Conservation (phyloP, 495 filamentous ascomycete genomes). For the Pseudomonodictys pantanalensis region DNA sequence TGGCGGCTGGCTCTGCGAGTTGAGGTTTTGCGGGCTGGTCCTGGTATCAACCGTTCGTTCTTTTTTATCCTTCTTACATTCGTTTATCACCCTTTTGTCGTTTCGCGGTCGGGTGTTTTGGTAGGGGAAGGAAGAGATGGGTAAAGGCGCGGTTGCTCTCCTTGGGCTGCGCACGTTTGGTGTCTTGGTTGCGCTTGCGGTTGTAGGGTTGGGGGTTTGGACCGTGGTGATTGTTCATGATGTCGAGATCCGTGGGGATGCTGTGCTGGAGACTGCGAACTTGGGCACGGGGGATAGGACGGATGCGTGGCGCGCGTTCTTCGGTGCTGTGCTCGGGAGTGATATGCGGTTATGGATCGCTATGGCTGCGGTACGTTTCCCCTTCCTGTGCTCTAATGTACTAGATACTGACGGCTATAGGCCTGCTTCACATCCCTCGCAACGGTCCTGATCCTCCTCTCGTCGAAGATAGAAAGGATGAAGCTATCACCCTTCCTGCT, state of each 20-base stretch:
- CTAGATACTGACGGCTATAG: background rate
- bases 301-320: constrained; percentile 9
- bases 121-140: background rate
- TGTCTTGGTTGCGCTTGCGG: constrained; percentile 4
- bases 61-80: too few relatives aligned
- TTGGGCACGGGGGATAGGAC: background rate
- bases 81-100: background rate
- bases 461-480: constrained; percentile 1
- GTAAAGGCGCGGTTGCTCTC: constrained; percentile 1
- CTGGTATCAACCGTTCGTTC: too few relatives aligned
- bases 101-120: background rate
- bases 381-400: background rate
- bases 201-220: constrained; percentile 20
- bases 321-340: constrained; percentile 9
- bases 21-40: constrained; percentile 23
- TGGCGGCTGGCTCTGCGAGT: constrained; percentile 12
- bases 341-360: constrained; percentile 20
- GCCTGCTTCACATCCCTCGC: constrained; percentile 12
- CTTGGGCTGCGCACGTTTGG: constrained; percentile 13
- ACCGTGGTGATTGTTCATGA: constrained; percentile 16
- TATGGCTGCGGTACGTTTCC: constrained; percentile 13
- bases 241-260: constrained; percentile 10
- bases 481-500: constrained; percentile 4
- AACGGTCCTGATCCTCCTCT: constrained; percentile 12
- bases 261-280: background rate